Percentiles rank a stretch among this genome's conserved stretches.
phyloP scores from a whole-genome alignment of 1,284 basidiomycete genomes.

The Anthracocystis panici-leucophaei region DNA sequence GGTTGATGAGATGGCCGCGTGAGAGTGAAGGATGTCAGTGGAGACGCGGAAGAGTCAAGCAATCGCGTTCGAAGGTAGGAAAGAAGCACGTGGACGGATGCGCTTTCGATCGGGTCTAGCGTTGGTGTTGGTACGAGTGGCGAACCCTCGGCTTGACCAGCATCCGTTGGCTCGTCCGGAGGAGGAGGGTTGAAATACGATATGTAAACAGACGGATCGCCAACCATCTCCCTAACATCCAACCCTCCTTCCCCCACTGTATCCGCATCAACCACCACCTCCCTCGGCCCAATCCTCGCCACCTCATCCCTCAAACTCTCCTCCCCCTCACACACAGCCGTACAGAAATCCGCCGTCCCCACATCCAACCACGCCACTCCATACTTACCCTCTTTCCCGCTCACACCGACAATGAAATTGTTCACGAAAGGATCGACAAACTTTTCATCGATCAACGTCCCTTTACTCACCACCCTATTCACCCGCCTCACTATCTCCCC shows the following conservation, averaged over 20 bases:
- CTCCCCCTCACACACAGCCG: constrained; percentile 50
- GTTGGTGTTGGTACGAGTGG: not conserved
- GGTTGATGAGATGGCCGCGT: constrained; percentile 16
- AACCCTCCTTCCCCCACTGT: constrained; percentile 7
- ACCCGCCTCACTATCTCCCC: constrained; percentile 56
- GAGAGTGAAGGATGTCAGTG: constrained; percentile 22
- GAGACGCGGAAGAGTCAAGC: constrained; percentile 34
- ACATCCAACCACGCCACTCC: constrained; percentile 68
- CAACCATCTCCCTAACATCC: constrained; percentile 30
- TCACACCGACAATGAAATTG: constrained; percentile 63
- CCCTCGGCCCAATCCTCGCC: constrained; percentile 58
- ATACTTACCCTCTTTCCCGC: constrained; percentile 17
- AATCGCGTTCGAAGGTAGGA: constrained; percentile 62
- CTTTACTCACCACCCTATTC: constrained; percentile 62
- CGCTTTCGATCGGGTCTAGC: constrained; percentile 34
- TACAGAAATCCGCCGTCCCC: constrained; percentile 66
- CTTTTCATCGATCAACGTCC: constrained; percentile 67
- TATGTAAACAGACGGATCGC: constrained; percentile 38
- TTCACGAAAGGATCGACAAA: constrained; percentile 66
- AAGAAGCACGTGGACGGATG: constrained; percentile 54
- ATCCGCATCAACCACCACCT: constrained; percentile 55
- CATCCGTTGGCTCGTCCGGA: too few relatives aligned
- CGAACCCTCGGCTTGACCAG: too few relatives aligned
- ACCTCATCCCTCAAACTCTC: constrained; percentile 62
- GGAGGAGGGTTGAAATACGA: constrained; percentile 25